These are phyloP conservation scores for Exophiala bonariae DNA, from an alignment of 2,329 filamentous ascomycete species.

Conservation along the genomic window DNA sequence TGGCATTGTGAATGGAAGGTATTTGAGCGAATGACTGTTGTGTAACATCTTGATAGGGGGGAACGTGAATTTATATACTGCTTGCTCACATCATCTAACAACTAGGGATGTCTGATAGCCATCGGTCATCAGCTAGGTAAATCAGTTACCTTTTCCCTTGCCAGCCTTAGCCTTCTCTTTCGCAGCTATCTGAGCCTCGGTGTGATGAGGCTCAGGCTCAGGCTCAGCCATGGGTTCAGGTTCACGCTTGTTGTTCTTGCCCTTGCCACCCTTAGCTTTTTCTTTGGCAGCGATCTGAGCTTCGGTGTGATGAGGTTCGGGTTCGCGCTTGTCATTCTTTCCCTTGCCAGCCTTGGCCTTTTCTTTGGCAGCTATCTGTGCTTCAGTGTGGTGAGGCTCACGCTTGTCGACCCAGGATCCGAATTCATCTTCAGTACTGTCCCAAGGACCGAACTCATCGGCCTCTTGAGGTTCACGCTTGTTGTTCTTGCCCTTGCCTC, in stretches of 20 bases:
- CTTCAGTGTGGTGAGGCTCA: conserved; percentile 14
- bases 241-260: conserved; percentile 1
- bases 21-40: no score
- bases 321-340: background rate
- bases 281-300: conserved; percentile 11
- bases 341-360: background rate
- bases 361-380: conserved; percentile 16
- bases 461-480: background rate
- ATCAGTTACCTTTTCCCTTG: background rate
- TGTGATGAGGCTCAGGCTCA: conserved; percentile 14
- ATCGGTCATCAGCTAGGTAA: no score
- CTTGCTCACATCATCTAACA: no score
- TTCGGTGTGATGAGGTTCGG: conserved; percentile 8
- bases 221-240: background rate
- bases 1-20: no score
- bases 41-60: no score
- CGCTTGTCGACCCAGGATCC: conserved; percentile 10
- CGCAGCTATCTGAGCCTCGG: conserved; percentile 16
- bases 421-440: conserved; percentile 8
- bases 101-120: no score
- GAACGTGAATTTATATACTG: no score
- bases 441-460: conserved; percentile 6
- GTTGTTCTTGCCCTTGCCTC: conserved; percentile 1
- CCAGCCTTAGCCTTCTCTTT: conserved; percentile 7
- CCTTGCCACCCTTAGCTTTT: conserved; percentile 2